Percentiles rank a stretch among this genome's conserved stretches.
Conservation (phyloP, 306 rosid genomes). For the Crataegus laevigata region DNA sequence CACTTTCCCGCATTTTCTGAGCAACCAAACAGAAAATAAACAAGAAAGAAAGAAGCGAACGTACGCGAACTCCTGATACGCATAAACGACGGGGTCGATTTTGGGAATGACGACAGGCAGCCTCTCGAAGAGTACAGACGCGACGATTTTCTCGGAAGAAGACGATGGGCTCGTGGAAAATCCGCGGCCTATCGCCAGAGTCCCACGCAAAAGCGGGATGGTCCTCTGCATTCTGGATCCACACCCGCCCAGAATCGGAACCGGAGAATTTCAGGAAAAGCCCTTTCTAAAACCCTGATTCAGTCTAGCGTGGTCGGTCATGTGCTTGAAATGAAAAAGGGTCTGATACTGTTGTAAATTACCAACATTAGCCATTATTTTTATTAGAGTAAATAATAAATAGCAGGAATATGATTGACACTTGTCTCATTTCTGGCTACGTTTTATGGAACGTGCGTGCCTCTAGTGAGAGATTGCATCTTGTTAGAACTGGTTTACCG, state of each 20-base stretch:
- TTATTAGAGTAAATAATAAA: too few species aligned
- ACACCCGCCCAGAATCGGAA: neutral
- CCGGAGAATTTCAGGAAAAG: too few species aligned
- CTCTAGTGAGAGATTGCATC: too few species aligned
- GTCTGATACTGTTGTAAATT: too few species aligned
- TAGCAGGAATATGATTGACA: too few species aligned
- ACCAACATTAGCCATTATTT: too few species aligned
- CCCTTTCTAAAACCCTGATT: too few species aligned
- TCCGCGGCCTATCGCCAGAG: conserved; percentile 37
- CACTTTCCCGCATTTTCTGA: neutral
- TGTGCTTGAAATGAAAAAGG: too few species aligned
- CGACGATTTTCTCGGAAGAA: conserved; percentile 55
- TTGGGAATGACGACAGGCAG: conserved; percentile 83
- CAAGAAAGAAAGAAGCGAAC: neutral
- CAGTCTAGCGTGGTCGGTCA: too few species aligned
- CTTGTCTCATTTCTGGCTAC: too few species aligned
- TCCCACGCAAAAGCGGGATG: conserved; percentile 23
- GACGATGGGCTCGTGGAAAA: conserved; percentile 35
- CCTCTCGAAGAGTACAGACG: conserved; percentile 89
- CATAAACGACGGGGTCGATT: conserved; percentile 78
- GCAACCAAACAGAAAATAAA: conserved; percentile 7
- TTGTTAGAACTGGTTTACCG: too few species aligned
- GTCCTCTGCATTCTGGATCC: conserved; percentile 51
- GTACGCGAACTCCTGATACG: conserved; percentile 88
- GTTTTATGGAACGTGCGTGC: too few species aligned